Evolutionary conservation across 805 yeast genomes (phyloP), one percentile per base, ranked within the genome.

Genomic region (Schwanniomyces polymorphus): DNA sequence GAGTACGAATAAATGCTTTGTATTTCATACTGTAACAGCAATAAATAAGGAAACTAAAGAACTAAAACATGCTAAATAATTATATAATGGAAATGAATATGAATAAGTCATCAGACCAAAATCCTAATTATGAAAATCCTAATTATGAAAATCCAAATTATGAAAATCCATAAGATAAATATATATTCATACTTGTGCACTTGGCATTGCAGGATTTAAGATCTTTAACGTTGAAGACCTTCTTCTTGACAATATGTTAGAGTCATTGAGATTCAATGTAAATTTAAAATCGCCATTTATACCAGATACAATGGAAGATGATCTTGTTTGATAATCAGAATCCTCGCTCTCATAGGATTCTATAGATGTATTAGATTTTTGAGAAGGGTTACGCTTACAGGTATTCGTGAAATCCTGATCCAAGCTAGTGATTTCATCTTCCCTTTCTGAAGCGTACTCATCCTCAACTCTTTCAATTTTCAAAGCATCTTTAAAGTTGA

Each of bases 211-310:
- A 31, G 35, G 7, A 14, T 21, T 37, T 25, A 44, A 14, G 14
- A 45, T 38, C 35, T 45, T 48, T 33, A 35, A 35, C 3, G 60
- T 57, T 3, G 70, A 64, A 4, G 70, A 64, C 50, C 74, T 74
- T 41, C 90, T 69, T 45, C 90, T 70, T 40, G 82, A 78, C 33
- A 86, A 65, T 49, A 86, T 64, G 27, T 85, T 84, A 38, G 88
- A 82, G 17, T 85, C 85, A 46, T 81, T 82, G 57, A 86, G 63
- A 50, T 79, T 81, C 48, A 86, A 70, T 45, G 85, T 86, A 53
- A 85, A 81, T 51, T 72, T 72, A 52, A 61, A 68, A 43, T 69
- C 75, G 5, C 74, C 75, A 42, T 63, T 68, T 2, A 67, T 61
- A 16, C 72, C 72, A 12, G 74, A 66, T 14, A 72, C 67, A 5